phyloP scores from a whole-genome alignment of 768 basidiomycete species.

The Cystobasidium tubakii region DNA sequence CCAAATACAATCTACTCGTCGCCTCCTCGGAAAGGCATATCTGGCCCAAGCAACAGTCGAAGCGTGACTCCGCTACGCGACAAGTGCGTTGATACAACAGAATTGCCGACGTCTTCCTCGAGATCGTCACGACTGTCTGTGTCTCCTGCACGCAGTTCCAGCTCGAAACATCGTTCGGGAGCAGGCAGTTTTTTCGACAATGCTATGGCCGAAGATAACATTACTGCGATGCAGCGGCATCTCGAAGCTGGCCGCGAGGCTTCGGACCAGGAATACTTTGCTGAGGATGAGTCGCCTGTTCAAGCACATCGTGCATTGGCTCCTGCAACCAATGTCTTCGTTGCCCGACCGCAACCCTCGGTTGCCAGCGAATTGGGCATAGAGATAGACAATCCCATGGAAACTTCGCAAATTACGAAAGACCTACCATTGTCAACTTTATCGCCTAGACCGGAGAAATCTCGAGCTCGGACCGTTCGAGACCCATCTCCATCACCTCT shows the following conservation, averaged over 20 bases:
- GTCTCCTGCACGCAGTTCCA: neutral
- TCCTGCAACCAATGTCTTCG: neutral
- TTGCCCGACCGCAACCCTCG: neutral
- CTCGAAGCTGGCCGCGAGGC: neutral
- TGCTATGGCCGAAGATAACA: neutral
- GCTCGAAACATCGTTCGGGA: neutral
- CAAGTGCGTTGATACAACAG: neutral
- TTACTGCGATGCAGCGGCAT: neutral
- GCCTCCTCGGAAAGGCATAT: neutral
- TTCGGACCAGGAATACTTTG: neutral
- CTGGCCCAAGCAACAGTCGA: neutral
- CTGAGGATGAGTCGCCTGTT: no score
- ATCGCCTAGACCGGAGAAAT: no score
- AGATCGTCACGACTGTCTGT: neutral
- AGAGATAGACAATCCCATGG: neutral
- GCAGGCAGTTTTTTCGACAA: constrained; percentile 4
- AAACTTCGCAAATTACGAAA: neutral
- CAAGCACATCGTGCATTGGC: no score
- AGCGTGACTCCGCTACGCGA: neutral
- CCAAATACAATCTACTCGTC: neutral
- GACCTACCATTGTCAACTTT: no score
- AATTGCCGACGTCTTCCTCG: neutral
- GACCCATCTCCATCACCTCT: neutral
- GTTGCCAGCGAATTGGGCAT: neutral
- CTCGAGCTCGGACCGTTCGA: no score